A percentile compares a stretch with the other conserved stretches of the same genome.
Conservation (phyloP, 139 green algal genomes). For the Chlamydomonas sp. region DNA sequence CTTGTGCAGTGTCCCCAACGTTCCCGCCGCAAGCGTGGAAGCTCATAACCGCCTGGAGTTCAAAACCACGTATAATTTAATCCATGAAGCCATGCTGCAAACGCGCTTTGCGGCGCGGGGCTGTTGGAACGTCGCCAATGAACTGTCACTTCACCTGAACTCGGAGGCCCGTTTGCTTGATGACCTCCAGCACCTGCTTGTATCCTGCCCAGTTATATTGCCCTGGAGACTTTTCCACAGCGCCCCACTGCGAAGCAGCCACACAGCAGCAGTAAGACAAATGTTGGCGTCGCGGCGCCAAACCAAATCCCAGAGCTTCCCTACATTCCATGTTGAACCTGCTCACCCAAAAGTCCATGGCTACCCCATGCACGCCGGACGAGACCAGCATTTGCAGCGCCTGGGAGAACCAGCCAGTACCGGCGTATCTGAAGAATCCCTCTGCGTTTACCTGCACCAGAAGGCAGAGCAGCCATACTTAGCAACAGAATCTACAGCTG, state of each 20-base stretch:
- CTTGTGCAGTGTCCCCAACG: slow-evolving; percentile 86
- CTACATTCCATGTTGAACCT: background rate
- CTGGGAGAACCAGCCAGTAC: slow-evolving; percentile 71
- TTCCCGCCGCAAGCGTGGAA: slow-evolving; percentile 97
- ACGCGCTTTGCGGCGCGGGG: background rate
- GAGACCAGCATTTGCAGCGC: slow-evolving; percentile 75
- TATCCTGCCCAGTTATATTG: slow-evolving; percentile 91
- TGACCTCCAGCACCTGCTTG: slow-evolving; percentile 78
- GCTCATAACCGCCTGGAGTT: slow-evolving; percentile 87
- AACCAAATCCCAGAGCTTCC: background rate
- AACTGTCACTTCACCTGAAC: slow-evolving; percentile 65
- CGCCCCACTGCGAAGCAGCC: slow-evolving; percentile 81
- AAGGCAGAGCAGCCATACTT: background rate
- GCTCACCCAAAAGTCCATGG: slow-evolving; percentile 90
- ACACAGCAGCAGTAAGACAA: background rate
- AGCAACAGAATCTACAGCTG: no score
- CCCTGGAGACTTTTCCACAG: slow-evolving; percentile 82
- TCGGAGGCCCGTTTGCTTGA: slow-evolving; percentile 79
- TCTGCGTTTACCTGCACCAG: slow-evolving; percentile 75
- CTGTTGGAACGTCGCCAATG: background rate
- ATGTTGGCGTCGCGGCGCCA: background rate
- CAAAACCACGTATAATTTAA: background rate
- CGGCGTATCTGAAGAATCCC: slow-evolving; percentile 80
- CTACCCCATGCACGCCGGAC: slow-evolving; percentile 85
- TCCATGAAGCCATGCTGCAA: background rate